Evolutionary conservation across 140 eudicot genomes (phyloP).

Genomic region (Anethum foeniculum): DNA sequence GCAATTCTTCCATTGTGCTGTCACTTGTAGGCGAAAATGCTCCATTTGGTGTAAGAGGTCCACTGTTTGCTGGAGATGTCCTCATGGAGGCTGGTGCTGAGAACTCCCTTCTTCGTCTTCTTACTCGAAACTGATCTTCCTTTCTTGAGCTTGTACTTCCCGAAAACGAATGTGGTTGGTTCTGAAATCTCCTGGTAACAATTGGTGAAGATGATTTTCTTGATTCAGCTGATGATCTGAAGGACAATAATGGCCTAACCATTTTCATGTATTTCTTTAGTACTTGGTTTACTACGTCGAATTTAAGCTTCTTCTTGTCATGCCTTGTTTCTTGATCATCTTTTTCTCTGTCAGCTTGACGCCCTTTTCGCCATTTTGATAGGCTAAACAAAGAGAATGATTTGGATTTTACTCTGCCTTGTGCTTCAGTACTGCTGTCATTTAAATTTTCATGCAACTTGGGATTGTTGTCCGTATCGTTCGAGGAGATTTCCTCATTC

Average conservation of each 20-base stretch:
- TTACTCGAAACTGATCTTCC: neutral
- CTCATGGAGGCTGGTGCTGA: constrained; percentile 88
- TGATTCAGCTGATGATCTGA: constrained; percentile 29
- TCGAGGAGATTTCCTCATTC: constrained; percentile 11
- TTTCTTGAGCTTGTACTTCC: constrained; percentile 36
- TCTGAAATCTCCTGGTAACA: constrained; percentile 15
- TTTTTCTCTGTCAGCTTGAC: constrained; percentile 13
- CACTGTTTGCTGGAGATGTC: constrained; percentile 77
- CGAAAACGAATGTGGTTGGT: constrained; percentile 48
- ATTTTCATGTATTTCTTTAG: constrained; percentile 68
- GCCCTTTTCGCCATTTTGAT: constrained; percentile 42
- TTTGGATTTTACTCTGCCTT: constrained; percentile 43
- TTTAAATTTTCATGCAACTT: neutral
- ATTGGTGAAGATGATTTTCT: neutral
- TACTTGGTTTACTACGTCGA: constrained; percentile 48
- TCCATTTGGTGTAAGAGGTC: constrained; percentile 50
- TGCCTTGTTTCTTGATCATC: constrained; percentile 20
- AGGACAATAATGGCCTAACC: constrained; percentile 60
- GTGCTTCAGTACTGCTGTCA: neutral
- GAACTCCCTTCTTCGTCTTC: constrained; percentile 30
- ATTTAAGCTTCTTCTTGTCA: constrained; percentile 44
- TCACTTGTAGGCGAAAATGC: constrained; percentile 43
- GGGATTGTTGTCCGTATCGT: constrained; percentile 13
- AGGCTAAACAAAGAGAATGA: constrained; percentile 61
- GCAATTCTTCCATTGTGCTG: constrained; percentile 86